phyloP scores from a whole-genome alignment of 176 grass and related monocot species.

The Leersia perrieri region DNA sequence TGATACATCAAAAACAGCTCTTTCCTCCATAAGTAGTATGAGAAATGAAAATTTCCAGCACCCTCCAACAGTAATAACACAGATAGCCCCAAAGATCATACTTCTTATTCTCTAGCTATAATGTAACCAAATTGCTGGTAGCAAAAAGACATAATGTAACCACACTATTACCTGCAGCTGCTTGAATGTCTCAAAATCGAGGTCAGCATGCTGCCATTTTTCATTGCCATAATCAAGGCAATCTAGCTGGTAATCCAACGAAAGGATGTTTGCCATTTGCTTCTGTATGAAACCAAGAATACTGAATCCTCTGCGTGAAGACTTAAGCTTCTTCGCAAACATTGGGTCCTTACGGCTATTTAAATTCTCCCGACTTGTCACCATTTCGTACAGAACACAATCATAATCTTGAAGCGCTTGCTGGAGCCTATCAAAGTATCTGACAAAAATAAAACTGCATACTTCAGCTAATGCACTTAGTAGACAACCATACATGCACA shows the following conservation, averaged over 20 bases:
- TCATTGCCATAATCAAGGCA: slow-evolving; percentile 74
- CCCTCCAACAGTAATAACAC: slow-evolving; percentile 9
- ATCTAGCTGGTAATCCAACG: slow-evolving; percentile 86
- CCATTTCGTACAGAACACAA: slow-evolving; percentile 87
- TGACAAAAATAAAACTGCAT: slow-evolving; percentile 15
- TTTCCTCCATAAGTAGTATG: background rate
- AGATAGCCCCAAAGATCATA: background rate
- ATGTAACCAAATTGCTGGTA: background rate
- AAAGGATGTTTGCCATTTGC: slow-evolving; percentile 74
- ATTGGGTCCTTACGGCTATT: slow-evolving; percentile 40
- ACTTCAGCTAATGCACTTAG: background rate
- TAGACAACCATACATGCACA: background rate
- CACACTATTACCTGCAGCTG: slow-evolving; percentile 64
- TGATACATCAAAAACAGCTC: background rate
- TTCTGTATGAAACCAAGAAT: slow-evolving; percentile 85
- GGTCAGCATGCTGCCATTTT: slow-evolving; percentile 88
- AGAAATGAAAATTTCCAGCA: background rate
- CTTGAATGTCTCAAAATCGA: slow-evolving; percentile 85
- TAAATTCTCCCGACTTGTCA: slow-evolving; percentile 52
- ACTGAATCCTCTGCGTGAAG: slow-evolving; percentile 61
- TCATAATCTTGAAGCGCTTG: slow-evolving; percentile 68
- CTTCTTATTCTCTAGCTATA: background rate
- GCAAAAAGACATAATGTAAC: background rate
- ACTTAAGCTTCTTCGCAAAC: slow-evolving; percentile 41
- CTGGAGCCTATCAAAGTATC: slow-evolving; percentile 81